These are phyloP conservation scores for Colletotrichum aenigma DNA, from an alignment of 2,329 filamentous ascomycete species.

Conservation along the genomic window DNA sequence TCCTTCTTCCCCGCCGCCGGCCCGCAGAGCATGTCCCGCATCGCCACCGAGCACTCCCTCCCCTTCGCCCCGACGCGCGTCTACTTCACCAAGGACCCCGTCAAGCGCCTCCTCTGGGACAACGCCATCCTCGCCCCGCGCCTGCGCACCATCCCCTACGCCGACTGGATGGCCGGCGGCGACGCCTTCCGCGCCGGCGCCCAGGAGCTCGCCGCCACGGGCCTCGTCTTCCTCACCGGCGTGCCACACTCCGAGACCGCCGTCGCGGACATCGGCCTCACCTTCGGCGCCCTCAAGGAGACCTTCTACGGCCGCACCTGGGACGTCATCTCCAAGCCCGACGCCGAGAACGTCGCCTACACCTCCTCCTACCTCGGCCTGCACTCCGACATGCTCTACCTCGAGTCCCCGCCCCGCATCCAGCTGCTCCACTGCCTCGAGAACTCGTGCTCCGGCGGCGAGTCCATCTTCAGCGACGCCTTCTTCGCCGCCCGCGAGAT, in stretches of 20 bases:
- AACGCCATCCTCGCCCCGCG: slow-evolving; percentile 35
- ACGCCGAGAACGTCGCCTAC: slow-evolving; percentile 92
- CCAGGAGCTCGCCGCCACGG: slow-evolving; percentile 65
- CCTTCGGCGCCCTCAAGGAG: slow-evolving; percentile 79
- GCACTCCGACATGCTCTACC: slow-evolving; percentile 94
- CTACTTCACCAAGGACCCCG: slow-evolving; percentile 21
- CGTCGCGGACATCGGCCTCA: slow-evolving; percentile 70
- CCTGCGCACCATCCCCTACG: slow-evolving; percentile 68
- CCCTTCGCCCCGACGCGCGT: not conserved
- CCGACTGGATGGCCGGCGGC: slow-evolving; percentile 70
- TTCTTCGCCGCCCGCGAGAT: slow-evolving; percentile 61
- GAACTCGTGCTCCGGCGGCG: slow-evolving; percentile 79
- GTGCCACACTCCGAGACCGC: slow-evolving; percentile 72
- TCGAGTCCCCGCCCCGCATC: slow-evolving; percentile 76
- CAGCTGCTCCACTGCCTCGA: slow-evolving; percentile 90
- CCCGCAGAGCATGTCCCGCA: slow-evolving; percentile 24
- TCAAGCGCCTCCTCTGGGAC: slow-evolving; percentile 44
- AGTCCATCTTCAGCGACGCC: slow-evolving; percentile 85
- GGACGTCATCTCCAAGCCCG: slow-evolving; percentile 82
- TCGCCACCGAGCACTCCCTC: not conserved
- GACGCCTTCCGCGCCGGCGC: slow-evolving; percentile 65
- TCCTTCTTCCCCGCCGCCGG: slow-evolving; percentile 36
- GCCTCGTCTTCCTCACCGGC: slow-evolving; percentile 77
- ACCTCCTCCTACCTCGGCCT: slow-evolving; percentile 82
- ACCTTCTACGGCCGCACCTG: slow-evolving; percentile 93